phyloP scores from a whole-genome alignment of 2,329 filamentous ascomycete genomes.

The Alternaria triticimaculans region DNA sequence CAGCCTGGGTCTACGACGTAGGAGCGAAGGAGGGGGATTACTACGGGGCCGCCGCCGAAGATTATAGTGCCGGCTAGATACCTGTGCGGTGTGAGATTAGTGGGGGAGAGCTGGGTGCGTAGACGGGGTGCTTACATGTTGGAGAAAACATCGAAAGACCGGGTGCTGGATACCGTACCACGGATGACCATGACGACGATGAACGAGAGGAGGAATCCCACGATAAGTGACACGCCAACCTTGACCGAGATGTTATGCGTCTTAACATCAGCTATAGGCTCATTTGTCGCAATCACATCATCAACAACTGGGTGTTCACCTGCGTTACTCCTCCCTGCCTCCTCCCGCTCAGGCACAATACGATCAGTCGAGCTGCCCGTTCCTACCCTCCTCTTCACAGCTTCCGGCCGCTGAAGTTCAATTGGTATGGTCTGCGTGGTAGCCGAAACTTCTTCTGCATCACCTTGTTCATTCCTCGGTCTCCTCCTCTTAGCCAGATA shows the following conservation, averaged over 20 bases:
- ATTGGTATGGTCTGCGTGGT: conserved; percentile 17
- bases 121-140: conserved; percentile 62
- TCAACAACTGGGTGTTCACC: conserved; percentile 6
- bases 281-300: background rate
- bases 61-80: conserved; percentile 70
- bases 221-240: conserved; percentile 47
- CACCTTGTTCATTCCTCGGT: conserved; percentile 22
- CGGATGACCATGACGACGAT: conserved; percentile 61
- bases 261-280: conserved; percentile 26
- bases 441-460: conserved; percentile 27
- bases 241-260: conserved; percentile 48
- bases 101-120: background rate
- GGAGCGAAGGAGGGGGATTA: conserved; percentile 52
- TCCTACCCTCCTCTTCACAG: conserved; percentile 28
- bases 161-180: conserved; percentile 49
- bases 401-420: conserved; percentile 23
- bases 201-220: conserved; percentile 64
- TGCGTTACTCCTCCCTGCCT: conserved; percentile 4
- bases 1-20: conserved; percentile 70
- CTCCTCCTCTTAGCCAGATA: conserved; percentile 25
- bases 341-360: conserved; percentile 14
- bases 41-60: conserved; percentile 55
- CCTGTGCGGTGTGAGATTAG: background rate
- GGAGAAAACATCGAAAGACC: conserved; percentile 68
- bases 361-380: conserved; percentile 26